Conservation (phyloP, 179 eudicot species). For the Amaranthus tricolor region DNA sequence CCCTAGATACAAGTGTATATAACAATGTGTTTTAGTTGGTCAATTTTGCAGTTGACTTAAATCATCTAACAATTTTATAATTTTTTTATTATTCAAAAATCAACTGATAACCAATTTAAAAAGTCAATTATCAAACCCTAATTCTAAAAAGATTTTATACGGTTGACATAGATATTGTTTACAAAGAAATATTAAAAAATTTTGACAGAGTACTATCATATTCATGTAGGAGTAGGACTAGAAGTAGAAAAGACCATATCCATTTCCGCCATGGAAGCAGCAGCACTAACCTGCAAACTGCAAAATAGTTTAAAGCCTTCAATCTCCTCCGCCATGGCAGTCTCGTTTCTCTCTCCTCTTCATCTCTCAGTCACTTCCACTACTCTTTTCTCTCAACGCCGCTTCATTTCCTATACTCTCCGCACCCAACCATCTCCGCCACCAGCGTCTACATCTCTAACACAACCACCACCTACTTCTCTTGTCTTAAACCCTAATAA, state of each 20-base stretch:
- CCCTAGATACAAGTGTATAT: no score
- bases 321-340: conserved; percentile 17
- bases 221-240: no score
- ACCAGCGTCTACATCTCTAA: conserved; percentile 16
- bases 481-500: conserved; percentile 32
- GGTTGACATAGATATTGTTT: no score
- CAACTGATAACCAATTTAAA: no score
- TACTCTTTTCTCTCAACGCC: conserved; percentile 30
- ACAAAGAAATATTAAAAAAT: no score
- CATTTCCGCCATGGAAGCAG: conserved; percentile 33
- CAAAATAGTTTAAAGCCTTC: not conserved
- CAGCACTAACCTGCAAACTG: not conserved
- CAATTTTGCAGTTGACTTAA: no score
- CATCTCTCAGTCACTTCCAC: conserved; percentile 25
- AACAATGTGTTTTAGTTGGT: no score
- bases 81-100: no score
- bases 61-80: no score
- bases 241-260: conserved; percentile 19
- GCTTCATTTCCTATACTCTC: conserved; percentile 25
- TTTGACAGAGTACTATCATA: no score
- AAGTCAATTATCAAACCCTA: no score
- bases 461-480: conserved; percentile 24
- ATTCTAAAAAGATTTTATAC: no score
- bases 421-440: conserved; percentile 29
- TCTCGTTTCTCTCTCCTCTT: conserved; percentile 33